These are phyloP conservation scores for Penicillium angulare DNA, from an alignment of 495 filamentous ascomycete genomes.

Conservation along the genomic window DNA sequence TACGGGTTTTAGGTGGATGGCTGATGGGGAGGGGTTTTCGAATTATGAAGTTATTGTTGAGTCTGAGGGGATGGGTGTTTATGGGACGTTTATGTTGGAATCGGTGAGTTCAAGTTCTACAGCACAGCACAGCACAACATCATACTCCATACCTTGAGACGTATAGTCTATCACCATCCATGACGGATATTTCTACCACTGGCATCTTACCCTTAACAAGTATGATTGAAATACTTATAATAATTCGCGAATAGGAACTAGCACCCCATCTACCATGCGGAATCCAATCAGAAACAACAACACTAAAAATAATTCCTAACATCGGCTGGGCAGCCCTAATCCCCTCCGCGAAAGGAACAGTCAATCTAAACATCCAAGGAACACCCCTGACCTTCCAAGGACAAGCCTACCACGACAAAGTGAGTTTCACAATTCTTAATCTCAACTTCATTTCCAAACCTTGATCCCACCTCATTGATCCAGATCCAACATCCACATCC, in stretches of 20 bases:
- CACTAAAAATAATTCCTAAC: constrained; percentile 24
- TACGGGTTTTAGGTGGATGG: constrained; percentile 17
- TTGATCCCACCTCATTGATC: neutral
- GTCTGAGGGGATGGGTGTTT: constrained; percentile 15
- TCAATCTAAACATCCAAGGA: constrained; percentile 29
- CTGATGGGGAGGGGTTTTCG: constrained; percentile 5
- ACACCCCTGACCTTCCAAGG: constrained; percentile 31
- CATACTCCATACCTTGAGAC: neutral
- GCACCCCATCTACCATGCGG: constrained; percentile 19
- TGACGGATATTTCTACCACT: too few relatives aligned
- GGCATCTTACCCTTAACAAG: too few relatives aligned
- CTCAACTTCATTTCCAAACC: neutral
- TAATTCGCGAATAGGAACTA: neutral
- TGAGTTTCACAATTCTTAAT: neutral
- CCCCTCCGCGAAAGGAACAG: constrained; percentile 28
- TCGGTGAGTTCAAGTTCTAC: too few relatives aligned
- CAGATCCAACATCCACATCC: neutral
- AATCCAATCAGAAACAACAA: constrained; percentile 6
- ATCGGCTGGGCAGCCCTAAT: constrained; percentile 39
- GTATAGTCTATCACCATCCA: too few relatives aligned
- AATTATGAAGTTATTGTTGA: constrained; percentile 14
- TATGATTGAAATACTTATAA: neutral
- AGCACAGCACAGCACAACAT: too few relatives aligned
- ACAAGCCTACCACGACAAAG: constrained; percentile 42
- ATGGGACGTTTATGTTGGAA: constrained; percentile 10